Conservation (phyloP, 768 basidiomycete genomes). For the Gloeopeniophorella convolvens region DNA sequence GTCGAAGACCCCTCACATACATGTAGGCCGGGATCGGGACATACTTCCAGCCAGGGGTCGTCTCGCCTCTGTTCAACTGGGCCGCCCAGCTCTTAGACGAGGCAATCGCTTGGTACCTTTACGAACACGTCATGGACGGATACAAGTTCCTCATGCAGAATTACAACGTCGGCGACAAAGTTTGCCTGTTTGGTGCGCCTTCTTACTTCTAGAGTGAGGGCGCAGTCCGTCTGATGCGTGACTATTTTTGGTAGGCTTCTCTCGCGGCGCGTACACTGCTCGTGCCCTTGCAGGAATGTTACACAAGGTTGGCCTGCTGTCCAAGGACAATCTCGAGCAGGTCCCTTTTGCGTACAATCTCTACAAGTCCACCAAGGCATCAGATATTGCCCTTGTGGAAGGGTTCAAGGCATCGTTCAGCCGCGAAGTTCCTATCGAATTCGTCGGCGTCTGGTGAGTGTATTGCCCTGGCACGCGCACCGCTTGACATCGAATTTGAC, state of each 20-base stretch:
- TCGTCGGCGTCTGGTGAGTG: constrained; percentile 69
- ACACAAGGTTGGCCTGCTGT: constrained; percentile 68
- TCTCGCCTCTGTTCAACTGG: constrained; percentile 54
- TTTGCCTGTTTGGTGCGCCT: constrained; percentile 68
- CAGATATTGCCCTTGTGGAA: constrained; percentile 40
- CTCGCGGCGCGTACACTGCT: constrained; percentile 59
- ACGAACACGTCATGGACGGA: constrained; percentile 65
- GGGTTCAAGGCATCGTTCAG: constrained; percentile 74
- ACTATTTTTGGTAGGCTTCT: constrained; percentile 59
- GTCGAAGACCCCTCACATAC: background rate
- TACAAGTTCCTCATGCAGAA: constrained; percentile 78
- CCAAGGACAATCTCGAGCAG: constrained; percentile 61
- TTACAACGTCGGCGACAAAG: constrained; percentile 63
- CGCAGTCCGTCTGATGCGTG: too few relatives aligned
- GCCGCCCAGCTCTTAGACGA: constrained; percentile 56
- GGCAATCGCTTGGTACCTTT: constrained; percentile 73
- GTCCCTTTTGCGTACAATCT: constrained; percentile 70
- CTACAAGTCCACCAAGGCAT: constrained; percentile 47
- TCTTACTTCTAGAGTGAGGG: too few relatives aligned
- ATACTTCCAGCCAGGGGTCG: constrained; percentile 57
- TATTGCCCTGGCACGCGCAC: background rate
- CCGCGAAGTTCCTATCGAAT: constrained; percentile 61
- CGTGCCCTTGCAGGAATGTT: constrained; percentile 74
- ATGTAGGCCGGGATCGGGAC: constrained; percentile 41
- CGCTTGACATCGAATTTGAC: background rate